phyloP scores from a whole-genome alignment of 208 protist species.

The Vickermania spadyakhi region DNA sequence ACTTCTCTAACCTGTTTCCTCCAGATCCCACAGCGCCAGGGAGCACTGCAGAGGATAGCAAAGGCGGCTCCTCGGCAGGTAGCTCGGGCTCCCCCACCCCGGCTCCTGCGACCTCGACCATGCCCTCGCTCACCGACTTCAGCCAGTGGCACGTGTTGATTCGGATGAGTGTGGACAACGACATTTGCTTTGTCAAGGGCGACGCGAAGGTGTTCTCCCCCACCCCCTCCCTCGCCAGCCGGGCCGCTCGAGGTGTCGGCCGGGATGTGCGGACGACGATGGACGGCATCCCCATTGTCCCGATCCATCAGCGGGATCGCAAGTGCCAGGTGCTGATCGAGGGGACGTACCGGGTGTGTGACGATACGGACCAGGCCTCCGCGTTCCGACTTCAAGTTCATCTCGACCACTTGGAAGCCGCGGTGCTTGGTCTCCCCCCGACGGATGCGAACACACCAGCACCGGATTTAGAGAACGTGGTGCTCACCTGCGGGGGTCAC shows the following conservation, averaged over 20 bases:
- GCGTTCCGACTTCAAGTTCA: slow-evolving; percentile 66
- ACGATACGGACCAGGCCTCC: slow-evolving; percentile 17
- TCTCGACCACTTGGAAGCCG: slow-evolving; percentile 59
- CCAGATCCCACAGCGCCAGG: slow-evolving; percentile 1
- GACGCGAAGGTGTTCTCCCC: slow-evolving; percentile 75
- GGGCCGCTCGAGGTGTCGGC: slow-evolving; percentile 37
- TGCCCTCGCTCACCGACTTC: slow-evolving; percentile 39
- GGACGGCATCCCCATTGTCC: slow-evolving; percentile 55
- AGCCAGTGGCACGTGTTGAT: slow-evolving; percentile 78
- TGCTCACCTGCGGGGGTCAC: slow-evolving; percentile 63
- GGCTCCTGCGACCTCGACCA: background rate
- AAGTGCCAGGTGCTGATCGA: slow-evolving; percentile 45
- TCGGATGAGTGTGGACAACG: slow-evolving; percentile 67
- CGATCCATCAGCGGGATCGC: slow-evolving; percentile 39
- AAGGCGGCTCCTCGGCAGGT: slow-evolving; percentile 15
- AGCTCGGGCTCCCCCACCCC: background rate
- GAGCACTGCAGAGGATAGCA: background rate
- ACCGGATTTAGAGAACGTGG: slow-evolving; percentile 41
- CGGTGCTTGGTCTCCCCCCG: slow-evolving; percentile 37
- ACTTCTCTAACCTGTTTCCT: slow-evolving; percentile 64
- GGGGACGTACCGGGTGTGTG: slow-evolving; percentile 32
- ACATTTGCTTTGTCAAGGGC: slow-evolving; percentile 63
- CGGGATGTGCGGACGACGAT: slow-evolving; percentile 33
- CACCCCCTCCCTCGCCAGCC: slow-evolving; percentile 44
- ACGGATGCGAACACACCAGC: slow-evolving; percentile 5